Percentiles rank a stretch among this genome's conserved stretches.
phyloP scores from a whole-genome alignment of 768 basidiomycete species.

The Mycena belliarum region DNA sequence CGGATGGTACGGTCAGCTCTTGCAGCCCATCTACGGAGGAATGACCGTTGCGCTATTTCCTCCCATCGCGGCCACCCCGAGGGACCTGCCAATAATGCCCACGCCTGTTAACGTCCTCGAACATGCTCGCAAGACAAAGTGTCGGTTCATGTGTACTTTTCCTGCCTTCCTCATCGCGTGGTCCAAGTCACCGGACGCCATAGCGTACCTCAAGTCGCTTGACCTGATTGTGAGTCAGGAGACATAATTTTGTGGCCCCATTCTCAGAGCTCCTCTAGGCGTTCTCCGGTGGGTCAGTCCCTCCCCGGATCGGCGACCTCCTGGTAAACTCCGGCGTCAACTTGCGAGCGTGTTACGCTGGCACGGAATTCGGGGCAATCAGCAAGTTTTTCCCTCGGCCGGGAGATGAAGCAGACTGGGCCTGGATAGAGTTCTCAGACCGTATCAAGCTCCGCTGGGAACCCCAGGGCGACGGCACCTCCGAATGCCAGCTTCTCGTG shows the following conservation, averaged over 20 bases:
- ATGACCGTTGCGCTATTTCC: constrained; percentile 28
- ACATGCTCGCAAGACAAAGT: constrained; percentile 22
- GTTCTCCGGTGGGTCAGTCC: constrained; percentile 28
- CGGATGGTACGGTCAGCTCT: constrained; percentile 28
- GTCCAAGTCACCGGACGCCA: too few species aligned
- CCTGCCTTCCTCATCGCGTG: constrained; percentile 2
- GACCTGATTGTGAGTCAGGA: too few species aligned
- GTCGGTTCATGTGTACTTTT: constrained; percentile 27
- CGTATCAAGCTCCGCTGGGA: constrained; percentile 33
- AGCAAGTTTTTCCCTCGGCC: constrained; percentile 5
- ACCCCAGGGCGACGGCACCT: constrained; percentile 36
- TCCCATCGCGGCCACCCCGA: constrained; percentile 24
- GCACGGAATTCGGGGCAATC: constrained; percentile 34
- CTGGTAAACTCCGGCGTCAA: constrained; percentile 32
- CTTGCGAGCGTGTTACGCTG: constrained; percentile 22
- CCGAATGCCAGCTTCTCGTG: constrained; percentile 41
- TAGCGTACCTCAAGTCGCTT: too few species aligned
- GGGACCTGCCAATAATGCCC: constrained; percentile 32
- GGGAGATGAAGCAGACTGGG: constrained; percentile 32
- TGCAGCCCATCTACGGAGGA: constrained; percentile 25
- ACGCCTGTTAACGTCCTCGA: constrained; percentile 38
- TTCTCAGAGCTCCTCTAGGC: too few species aligned
- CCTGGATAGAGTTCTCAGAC: constrained; percentile 30
- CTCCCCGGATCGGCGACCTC: constrained; percentile 32
- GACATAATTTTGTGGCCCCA: too few species aligned